Conservation (phyloP, 2,329 filamentous ascomycete species). For the Coniochaeta pulveracea region DNA sequence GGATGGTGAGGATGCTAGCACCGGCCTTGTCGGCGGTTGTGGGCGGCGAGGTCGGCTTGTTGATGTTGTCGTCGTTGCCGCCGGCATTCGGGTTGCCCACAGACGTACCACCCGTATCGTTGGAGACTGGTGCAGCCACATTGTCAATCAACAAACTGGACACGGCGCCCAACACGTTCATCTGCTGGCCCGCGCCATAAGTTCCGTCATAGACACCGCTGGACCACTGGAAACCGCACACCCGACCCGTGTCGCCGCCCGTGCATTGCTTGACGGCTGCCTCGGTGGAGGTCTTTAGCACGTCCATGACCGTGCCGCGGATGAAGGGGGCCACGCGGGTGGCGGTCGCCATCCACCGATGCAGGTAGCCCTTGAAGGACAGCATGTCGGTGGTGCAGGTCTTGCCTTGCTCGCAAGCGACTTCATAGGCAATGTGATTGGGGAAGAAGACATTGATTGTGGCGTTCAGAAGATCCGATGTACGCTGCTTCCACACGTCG, state of each 20-base stretch:
- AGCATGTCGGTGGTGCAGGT: conserved; percentile 62
- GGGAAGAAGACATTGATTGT: conserved; percentile 41
- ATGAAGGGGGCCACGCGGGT: conserved; percentile 53
- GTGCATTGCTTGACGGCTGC: conserved; percentile 53
- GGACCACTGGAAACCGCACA: conserved; percentile 58
- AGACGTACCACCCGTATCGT: conserved; percentile 37
- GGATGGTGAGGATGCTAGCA: conserved; percentile 34
- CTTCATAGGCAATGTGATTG: conserved; percentile 50
- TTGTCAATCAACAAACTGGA: conserved; percentile 36
- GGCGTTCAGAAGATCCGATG: conserved; percentile 42
- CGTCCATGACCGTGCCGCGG: conserved; percentile 39
- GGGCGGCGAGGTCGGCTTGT: conserved; percentile 22
- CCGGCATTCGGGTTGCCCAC: conserved; percentile 28
- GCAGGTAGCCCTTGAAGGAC: conserved; percentile 61
- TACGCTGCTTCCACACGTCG: conserved; percentile 37
- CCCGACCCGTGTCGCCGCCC: conserved; percentile 42
- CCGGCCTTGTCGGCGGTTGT: conserved; percentile 33
- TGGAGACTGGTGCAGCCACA: conserved; percentile 29
- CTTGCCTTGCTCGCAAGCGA: conserved; percentile 46
- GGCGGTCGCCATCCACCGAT: conserved; percentile 51
- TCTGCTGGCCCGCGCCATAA: conserved; percentile 44
- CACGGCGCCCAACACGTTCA: conserved; percentile 45
- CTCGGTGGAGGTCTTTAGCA: conserved; percentile 43
- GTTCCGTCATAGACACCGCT: conserved; percentile 28
- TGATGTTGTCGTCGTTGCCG: conserved; percentile 12